Evolutionary conservation across 2,329 filamentous ascomycete species (phyloP).

Genomic region (Penicillium sp.): DNA sequence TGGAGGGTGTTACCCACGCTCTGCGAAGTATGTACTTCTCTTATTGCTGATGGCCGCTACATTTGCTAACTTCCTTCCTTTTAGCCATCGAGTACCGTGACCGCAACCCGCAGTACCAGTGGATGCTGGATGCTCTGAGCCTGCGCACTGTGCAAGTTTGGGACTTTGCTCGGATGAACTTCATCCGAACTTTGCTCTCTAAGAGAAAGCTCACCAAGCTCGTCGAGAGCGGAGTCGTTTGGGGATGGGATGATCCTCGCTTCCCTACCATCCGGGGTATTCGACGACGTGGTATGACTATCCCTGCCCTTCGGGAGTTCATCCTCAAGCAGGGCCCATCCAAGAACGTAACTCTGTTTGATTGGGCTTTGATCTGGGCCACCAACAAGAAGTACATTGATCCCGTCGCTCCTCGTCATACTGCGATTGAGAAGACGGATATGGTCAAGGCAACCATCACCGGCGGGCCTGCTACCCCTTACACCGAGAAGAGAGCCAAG

Average conservation of each 20-base stretch:
- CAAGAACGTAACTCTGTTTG: slow-evolving; percentile 51
- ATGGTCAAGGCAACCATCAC: slow-evolving; percentile 69
- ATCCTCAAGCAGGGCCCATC: slow-evolving; percentile 53
- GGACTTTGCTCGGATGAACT: slow-evolving; percentile 57
- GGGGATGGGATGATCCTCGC: slow-evolving; percentile 54
- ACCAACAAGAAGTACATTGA: slow-evolving; percentile 81
- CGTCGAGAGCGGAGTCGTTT: slow-evolving; percentile 49
- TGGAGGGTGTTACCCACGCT: slow-evolving; percentile 66
- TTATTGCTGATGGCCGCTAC: background rate
- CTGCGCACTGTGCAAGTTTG: slow-evolving; percentile 50
- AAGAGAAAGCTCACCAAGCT: slow-evolving; percentile 55
- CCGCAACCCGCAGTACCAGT: slow-evolving; percentile 54
- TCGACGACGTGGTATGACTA: slow-evolving; percentile 51
- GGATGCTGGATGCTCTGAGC: slow-evolving; percentile 51
- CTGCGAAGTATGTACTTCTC: slow-evolving; percentile 47
- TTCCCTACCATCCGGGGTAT: slow-evolving; percentile 55
- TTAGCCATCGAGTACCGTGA: slow-evolving; percentile 58
- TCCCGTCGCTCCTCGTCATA: slow-evolving; percentile 72
- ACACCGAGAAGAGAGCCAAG: slow-evolving; percentile 75
- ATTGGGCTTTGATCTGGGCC: slow-evolving; percentile 53
- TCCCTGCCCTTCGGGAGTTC: slow-evolving; percentile 51
- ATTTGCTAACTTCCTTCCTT: background rate
- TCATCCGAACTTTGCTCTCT: slow-evolving; percentile 52
- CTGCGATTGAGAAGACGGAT: slow-evolving; percentile 69
- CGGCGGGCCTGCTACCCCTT: slow-evolving; percentile 63